Evolutionary conservation across 192 early-diverging fungal species (phyloP).

Genomic region (Endogone sp.): DNA sequence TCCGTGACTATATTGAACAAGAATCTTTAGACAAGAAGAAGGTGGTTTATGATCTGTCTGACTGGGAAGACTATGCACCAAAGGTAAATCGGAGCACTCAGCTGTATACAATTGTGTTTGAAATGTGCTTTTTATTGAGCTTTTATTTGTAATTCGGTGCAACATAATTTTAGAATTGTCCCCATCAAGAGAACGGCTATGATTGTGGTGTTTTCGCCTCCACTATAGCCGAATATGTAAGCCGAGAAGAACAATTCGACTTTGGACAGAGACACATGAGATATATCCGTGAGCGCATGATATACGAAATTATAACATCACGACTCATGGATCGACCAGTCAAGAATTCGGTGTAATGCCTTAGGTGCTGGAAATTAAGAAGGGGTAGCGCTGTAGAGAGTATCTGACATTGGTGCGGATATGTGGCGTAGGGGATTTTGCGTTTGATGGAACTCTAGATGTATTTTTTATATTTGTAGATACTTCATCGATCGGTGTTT

Average conservation of each 20-base stretch:
- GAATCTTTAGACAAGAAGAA: conserved; percentile 76
- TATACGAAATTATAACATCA: conserved; percentile 61
- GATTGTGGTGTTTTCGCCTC: conserved; percentile 96
- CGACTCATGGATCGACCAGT: conserved; percentile 9
- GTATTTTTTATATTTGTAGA: background rate
- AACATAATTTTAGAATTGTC: conserved; percentile 59
- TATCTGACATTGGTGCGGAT: background rate
- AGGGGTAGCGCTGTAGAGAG: background rate
- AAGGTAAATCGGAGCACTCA: conserved; percentile 12
- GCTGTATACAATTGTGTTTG: background rate
- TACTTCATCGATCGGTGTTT: no score
- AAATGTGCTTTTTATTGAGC: no score
- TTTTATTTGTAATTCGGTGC: background rate
- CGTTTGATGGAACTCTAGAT: background rate
- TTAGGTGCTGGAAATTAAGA: background rate
- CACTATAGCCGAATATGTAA: conserved; percentile 76
- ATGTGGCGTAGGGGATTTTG: background rate
- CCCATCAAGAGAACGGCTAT: conserved; percentile 80
- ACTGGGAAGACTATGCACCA: conserved; percentile 64
- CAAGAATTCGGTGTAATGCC: no score
- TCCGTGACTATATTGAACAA: conserved; percentile 64
- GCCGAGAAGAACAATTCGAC: conserved; percentile 54
- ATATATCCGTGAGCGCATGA: conserved; percentile 66
- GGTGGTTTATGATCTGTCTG: conserved; percentile 47
- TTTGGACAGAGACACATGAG: conserved; percentile 76